These are phyloP conservation scores for Sisymbrium irio DNA, from an alignment of 345 rosid species.

Conservation along the genomic window DNA sequence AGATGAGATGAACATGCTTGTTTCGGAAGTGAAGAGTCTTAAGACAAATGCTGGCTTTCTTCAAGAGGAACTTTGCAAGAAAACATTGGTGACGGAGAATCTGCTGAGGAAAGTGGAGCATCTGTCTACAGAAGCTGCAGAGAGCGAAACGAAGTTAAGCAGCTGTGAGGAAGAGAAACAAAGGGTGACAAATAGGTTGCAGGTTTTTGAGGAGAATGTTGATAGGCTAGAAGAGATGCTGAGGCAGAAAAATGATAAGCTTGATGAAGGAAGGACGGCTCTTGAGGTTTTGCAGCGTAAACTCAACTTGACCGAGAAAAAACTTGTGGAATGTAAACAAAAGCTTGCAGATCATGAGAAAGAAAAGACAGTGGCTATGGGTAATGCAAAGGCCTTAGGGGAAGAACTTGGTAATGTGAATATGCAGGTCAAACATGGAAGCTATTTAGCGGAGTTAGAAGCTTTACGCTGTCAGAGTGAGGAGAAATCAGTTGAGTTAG, in stretches of 20 bases:
- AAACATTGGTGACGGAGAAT: slow-evolving; percentile 38
- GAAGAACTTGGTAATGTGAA: slow-evolving; percentile 42
- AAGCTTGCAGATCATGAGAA: slow-evolving; percentile 42
- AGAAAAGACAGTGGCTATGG: slow-evolving; percentile 30
- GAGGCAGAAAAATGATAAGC: slow-evolving; percentile 38
- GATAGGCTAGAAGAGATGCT: slow-evolving; percentile 43
- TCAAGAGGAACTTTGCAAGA: slow-evolving; percentile 40
- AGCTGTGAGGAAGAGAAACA: slow-evolving; percentile 44
- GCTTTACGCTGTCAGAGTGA: slow-evolving; percentile 44
- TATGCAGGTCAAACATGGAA: slow-evolving; percentile 27
- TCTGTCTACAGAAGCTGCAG: slow-evolving; percentile 24
- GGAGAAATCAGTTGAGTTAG: slow-evolving; percentile 42
- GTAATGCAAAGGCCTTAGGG: slow-evolving; percentile 44
- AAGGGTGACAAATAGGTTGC: slow-evolving; percentile 32
- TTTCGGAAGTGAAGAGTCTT: slow-evolving; percentile 41
- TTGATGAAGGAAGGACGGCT: slow-evolving; percentile 39
- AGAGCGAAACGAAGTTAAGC: slow-evolving; percentile 36
- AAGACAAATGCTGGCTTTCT: slow-evolving; percentile 43
- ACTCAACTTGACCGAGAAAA: slow-evolving; percentile 34
- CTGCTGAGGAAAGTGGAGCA: slow-evolving; percentile 36
- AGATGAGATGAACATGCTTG: slow-evolving; percentile 38
- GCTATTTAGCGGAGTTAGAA: slow-evolving; percentile 35
- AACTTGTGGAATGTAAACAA: slow-evolving; percentile 37
- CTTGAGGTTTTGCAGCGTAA: slow-evolving; percentile 41
- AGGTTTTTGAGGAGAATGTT: slow-evolving; percentile 44